phyloP scores from a whole-genome alignment of 2,329 filamentous ascomycete genomes.

The Colletotrichum ledebouriae region DNA sequence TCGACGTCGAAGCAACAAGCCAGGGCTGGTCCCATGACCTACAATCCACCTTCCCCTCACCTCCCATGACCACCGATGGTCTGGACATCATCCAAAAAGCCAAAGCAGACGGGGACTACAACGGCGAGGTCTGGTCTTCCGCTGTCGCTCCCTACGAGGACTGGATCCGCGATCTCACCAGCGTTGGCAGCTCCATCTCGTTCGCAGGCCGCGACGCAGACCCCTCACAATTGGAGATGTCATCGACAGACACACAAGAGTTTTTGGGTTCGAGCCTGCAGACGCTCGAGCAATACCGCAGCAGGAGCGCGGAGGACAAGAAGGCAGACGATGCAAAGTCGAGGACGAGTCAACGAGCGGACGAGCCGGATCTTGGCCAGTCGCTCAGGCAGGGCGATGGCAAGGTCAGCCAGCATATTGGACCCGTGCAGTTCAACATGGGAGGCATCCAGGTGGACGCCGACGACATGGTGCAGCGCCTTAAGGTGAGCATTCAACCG shows the following conservation, averaged over 20 bases:
- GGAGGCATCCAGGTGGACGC: slow-evolving; percentile 96
- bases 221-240: slow-evolving; percentile 68
- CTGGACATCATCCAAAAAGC: slow-evolving; percentile 45
- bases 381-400: slow-evolving; percentile 51
- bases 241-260: slow-evolving; percentile 79
- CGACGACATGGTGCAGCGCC: slow-evolving; percentile 89
- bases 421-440: slow-evolving; percentile 97
- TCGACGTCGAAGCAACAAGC: slow-evolving; percentile 90
- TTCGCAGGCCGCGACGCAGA: slow-evolving; percentile 64
- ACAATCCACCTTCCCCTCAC: slow-evolving; percentile 65
- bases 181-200: slow-evolving; percentile 65
- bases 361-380: slow-evolving; percentile 45
- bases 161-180: slow-evolving; percentile 81
- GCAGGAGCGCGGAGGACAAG: slow-evolving; percentile 63
- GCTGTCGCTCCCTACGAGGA: slow-evolving; percentile 83
- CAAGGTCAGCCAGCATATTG: slow-evolving; percentile 82
- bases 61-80: slow-evolving; percentile 44
- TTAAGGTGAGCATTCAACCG: slow-evolving; percentile 72
- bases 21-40: slow-evolving; percentile 89
- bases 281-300: slow-evolving; percentile 75
- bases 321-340: slow-evolving; percentile 45
- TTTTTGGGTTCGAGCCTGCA: slow-evolving; percentile 84
- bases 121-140: slow-evolving; percentile 57
- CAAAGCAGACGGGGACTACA: slow-evolving; percentile 43
- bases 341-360: slow-evolving; percentile 42